phyloP scores from a whole-genome alignment of 176 grass and related monocot genomes.

The Triticum monococcum region DNA sequence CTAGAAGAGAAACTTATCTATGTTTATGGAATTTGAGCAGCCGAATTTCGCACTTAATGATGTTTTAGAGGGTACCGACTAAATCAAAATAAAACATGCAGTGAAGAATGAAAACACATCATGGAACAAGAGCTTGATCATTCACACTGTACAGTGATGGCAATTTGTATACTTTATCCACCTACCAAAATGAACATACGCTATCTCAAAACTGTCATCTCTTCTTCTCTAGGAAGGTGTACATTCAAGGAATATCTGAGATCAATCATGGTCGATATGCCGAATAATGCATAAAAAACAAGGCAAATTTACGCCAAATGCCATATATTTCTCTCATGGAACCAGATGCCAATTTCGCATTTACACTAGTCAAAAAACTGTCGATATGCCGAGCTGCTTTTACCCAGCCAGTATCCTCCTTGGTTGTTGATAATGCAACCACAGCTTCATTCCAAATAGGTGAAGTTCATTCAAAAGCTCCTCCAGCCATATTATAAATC shows the following conservation, averaged over 20 bases:
- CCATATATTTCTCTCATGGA: not conserved
- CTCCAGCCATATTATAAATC: slow-evolving; percentile 58
- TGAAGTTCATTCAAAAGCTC: slow-evolving; percentile 61
- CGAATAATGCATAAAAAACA: slow-evolving; percentile 31
- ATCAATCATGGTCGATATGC: not conserved
- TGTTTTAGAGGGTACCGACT: not conserved
- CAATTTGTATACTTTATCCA: not conserved
- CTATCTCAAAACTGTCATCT: not conserved
- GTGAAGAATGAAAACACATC: not conserved
- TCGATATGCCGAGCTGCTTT: not conserved
- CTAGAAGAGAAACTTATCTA: not conserved
- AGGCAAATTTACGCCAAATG: slow-evolving; percentile 7
- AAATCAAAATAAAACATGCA: not conserved
- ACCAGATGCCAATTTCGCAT: not conserved
- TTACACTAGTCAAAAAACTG: slow-evolving; percentile 16
- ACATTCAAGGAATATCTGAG: not conserved
- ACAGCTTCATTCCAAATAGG: slow-evolving; percentile 50
- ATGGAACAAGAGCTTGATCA: not conserved
- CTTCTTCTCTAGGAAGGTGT: not conserved
- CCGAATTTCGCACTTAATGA: not conserved
- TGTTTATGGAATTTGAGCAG: not conserved
- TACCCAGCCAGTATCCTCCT: slow-evolving; percentile 45
- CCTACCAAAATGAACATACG: not conserved
- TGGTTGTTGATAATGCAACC: slow-evolving; percentile 40
- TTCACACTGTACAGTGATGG: not conserved